These are phyloP conservation scores for Teunomyces aglyptinius DNA, from an alignment of 805 yeast genomes.

Conservation along the genomic window DNA sequence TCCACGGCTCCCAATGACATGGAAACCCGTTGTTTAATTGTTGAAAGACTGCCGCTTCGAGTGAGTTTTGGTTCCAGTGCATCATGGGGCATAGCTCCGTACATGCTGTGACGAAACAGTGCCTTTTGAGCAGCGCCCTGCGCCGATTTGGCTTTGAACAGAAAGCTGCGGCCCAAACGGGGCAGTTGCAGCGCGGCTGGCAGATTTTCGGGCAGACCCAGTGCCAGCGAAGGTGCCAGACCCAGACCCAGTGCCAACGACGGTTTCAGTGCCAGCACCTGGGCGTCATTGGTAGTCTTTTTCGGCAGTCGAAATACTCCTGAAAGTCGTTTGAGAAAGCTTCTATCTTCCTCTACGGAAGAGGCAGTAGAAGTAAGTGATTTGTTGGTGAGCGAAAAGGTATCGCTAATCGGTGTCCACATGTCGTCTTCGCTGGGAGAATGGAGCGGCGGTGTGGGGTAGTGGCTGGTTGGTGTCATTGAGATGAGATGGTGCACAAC, in stretches of 20 bases:
- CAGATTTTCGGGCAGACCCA: background rate
- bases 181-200: background rate
- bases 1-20: background rate
- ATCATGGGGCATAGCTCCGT: background rate
- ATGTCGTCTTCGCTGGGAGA: constrained; percentile 6
- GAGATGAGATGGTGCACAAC: constrained; percentile 1
- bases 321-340: background rate
- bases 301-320: background rate
- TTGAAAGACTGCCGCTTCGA: background rate
- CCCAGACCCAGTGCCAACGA: background rate
- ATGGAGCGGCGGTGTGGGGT: constrained; percentile 17
- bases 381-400: constrained; percentile 7
- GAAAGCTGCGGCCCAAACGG: constrained; percentile 1
- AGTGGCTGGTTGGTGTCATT: constrained; percentile 16
- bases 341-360: constrained; percentile 2
- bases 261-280: background rate
- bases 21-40: background rate
- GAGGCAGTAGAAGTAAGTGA: constrained; percentile 7
- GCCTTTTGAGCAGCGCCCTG: background rate
- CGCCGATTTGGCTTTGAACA: background rate
- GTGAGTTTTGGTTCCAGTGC: background rate
- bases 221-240: background rate
- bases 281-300: background rate
- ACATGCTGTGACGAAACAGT: background rate
- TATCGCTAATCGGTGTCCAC: constrained; percentile 6